Percentiles rank a stretch among this genome's conserved stretches.
Evolutionary conservation across 2,329 filamentous ascomycete species (phyloP).

Genomic region (Sporothrix pallida): DNA sequence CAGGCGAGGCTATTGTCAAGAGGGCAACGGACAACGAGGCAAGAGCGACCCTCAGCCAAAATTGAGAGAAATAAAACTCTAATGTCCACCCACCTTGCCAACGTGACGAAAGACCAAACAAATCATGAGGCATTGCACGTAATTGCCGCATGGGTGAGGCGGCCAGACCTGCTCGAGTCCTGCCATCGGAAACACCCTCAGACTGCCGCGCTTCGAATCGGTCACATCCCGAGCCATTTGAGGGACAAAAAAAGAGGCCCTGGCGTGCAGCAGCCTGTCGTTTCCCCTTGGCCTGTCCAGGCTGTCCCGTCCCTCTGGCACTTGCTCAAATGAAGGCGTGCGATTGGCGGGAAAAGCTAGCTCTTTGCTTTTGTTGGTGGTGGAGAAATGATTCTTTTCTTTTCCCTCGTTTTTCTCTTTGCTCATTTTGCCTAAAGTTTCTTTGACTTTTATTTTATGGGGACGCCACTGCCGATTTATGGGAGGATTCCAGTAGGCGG

Average conservation of each 20-base stretch:
- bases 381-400: neutral
- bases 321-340: constrained; percentile 22
- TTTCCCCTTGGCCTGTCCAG: neutral
- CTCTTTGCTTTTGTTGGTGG: neutral
- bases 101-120: neutral
- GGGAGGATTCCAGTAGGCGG: too few species aligned
- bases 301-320: constrained; percentile 22
- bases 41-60: neutral
- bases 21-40: neutral
- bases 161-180: constrained; percentile 7
- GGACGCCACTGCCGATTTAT: constrained; percentile 9
- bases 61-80: neutral
- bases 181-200: constrained; percentile 17
- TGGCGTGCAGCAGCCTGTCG: constrained; percentile 6
- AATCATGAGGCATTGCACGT: neutral
- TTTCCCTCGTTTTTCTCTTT: neutral
- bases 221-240: neutral
- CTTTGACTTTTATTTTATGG: constrained; percentile 3
- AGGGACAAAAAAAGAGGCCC: neutral
- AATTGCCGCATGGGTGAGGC: constrained; percentile 2
- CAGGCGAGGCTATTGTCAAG: constrained; percentile 3
- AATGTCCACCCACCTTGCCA: neutral
- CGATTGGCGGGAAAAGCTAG: constrained; percentile 29
- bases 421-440: neutral
- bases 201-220: constrained; percentile 7